Conservation (phyloP, 1,284 basidiomycete species). For the Flammula alnicola region DNA sequence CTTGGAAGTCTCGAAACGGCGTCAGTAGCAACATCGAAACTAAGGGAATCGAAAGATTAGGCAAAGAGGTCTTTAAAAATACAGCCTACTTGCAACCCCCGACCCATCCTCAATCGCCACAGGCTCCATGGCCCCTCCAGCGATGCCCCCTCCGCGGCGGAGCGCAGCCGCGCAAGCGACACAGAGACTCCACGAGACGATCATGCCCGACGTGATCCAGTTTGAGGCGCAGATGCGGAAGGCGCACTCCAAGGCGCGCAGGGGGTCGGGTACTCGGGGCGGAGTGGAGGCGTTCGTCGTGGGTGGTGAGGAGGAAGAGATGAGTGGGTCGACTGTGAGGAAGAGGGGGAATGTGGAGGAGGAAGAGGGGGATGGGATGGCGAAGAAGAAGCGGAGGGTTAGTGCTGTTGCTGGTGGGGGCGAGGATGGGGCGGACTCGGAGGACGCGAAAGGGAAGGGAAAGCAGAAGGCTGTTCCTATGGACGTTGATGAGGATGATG, state of each 20-base stretch:
- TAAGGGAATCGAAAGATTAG: constrained; percentile 18
- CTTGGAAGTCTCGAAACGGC: constrained; percentile 15
- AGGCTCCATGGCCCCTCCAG: too few species aligned
- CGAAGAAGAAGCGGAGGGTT: constrained; percentile 39
- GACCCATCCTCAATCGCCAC: constrained; percentile 19
- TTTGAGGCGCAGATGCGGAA: constrained; percentile 63
- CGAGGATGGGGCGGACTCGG: constrained; percentile 17
- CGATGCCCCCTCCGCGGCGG: constrained; percentile 46
- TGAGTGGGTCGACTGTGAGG: neutral
- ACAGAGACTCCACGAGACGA: constrained; percentile 60
- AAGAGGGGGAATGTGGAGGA: constrained; percentile 27
- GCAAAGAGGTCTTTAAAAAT: too few species aligned
- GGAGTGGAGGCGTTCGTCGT: constrained; percentile 21
- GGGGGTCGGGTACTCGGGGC: constrained; percentile 16
- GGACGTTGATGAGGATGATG: constrained; percentile 13
- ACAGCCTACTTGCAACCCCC: too few species aligned
- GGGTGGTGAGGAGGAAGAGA: constrained; percentile 27
- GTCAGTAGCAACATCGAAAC: constrained; percentile 21
- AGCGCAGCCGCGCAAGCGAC: constrained; percentile 72
- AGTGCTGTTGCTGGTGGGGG: constrained; percentile 15
- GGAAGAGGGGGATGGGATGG: constrained; percentile 10
- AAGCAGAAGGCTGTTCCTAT: constrained; percentile 20
- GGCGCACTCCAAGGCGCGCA: constrained; percentile 35
- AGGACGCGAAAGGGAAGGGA: constrained; percentile 11
- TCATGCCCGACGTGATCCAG: constrained; percentile 77